Conservation (phyloP, 208 protist species). For the Leishmania tarentolae region DNA sequence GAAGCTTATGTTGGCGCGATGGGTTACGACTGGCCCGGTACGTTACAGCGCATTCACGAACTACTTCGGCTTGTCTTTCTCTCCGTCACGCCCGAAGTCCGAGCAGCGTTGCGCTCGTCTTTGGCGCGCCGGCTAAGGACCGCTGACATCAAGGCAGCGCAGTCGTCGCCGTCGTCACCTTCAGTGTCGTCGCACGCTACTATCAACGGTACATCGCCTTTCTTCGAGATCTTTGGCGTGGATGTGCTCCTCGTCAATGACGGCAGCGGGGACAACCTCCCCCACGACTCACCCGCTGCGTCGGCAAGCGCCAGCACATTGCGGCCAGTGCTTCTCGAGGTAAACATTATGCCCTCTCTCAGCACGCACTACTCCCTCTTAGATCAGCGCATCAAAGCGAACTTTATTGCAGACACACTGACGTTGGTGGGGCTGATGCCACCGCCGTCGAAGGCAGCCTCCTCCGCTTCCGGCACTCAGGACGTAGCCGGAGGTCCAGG, state of each 20-base stretch:
- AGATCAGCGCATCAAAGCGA: slow-evolving; percentile 84
- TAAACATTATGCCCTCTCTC: slow-evolving; percentile 90
- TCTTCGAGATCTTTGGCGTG: slow-evolving; percentile 88
- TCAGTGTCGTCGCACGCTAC: slow-evolving; percentile 9
- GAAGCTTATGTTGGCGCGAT: slow-evolving; percentile 39
- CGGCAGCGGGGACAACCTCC: background rate
- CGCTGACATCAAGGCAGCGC: background rate
- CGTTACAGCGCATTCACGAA: slow-evolving; percentile 65
- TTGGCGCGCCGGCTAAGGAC: background rate
- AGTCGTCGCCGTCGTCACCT: slow-evolving; percentile 10
- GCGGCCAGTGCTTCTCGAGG: slow-evolving; percentile 75
- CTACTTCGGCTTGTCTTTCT: slow-evolving; percentile 78
- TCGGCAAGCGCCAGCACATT: slow-evolving; percentile 1
- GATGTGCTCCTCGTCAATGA: slow-evolving; percentile 70
- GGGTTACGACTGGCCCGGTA: slow-evolving; percentile 52
- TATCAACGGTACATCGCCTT: slow-evolving; percentile 37
- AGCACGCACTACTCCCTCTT: slow-evolving; percentile 79
- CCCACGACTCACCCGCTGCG: background rate
- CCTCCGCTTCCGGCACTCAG: background rate
- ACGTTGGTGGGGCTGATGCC: slow-evolving; percentile 80
- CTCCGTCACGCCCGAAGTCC: slow-evolving; percentile 59
- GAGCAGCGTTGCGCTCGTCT: slow-evolving; percentile 34
- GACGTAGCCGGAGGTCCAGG: too few relatives aligned
- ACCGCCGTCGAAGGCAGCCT: slow-evolving; percentile 4
- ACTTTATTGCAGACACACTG: slow-evolving; percentile 77